These are phyloP conservation scores for Mortierella polycephala DNA, from an alignment of 371 early-diverging fungal species.

Conservation along the genomic window DNA sequence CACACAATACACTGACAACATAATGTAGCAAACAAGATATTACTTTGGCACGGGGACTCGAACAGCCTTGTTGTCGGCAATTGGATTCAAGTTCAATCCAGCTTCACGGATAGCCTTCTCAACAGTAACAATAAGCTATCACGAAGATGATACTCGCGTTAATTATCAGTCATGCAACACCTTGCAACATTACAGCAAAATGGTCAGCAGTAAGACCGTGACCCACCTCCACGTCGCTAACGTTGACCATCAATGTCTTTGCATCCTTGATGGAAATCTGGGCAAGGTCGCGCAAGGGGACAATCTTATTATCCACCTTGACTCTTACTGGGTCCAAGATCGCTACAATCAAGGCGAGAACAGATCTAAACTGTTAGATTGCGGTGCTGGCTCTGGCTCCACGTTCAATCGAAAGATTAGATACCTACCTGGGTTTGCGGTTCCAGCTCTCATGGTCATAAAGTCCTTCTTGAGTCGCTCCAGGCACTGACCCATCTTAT, in stretches of 20 bases:
- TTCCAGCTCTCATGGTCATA: constrained; percentile 72
- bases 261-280: constrained; percentile 90
- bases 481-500: constrained; percentile 46
- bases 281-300: constrained; percentile 76
- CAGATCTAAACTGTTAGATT: too few species aligned
- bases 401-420: background rate
- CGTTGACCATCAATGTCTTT: constrained; percentile 83
- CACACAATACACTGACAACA: too few species aligned
- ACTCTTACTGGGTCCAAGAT: constrained; percentile 82
- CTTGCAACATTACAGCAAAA: background rate
- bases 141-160: background rate
- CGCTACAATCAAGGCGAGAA: constrained; percentile 54
- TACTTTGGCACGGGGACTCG: constrained; percentile 91
- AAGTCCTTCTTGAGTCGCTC: constrained; percentile 72
- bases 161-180: too few species aligned
- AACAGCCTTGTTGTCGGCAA: constrained; percentile 74
- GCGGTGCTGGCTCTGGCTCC: background rate
- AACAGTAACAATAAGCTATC: constrained; percentile 72
- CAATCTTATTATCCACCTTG: constrained; percentile 64
- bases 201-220: background rate
- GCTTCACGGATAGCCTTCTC: constrained; percentile 88
- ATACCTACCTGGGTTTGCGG: constrained; percentile 78
- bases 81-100: constrained; percentile 85
- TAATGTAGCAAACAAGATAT: constrained; percentile 4
- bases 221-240: constrained; percentile 81